Conservation (phyloP, 2,329 filamentous ascomycete genomes). For the Exophiala dermatitidis region DNA sequence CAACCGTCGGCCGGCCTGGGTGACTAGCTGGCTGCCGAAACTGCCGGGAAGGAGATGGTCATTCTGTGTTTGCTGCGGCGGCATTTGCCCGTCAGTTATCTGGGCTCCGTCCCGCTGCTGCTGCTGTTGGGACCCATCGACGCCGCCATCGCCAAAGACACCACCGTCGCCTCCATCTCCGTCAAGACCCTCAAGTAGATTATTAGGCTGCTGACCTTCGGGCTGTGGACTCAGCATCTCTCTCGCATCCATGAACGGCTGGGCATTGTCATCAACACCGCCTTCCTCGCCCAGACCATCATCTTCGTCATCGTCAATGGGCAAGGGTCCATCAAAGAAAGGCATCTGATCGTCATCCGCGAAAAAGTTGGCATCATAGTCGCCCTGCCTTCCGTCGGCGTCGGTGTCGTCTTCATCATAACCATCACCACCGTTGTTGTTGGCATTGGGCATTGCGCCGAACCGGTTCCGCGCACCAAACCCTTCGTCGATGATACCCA, state of each 20-base stretch:
- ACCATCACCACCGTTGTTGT: slow-evolving; percentile 28
- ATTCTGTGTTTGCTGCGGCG: slow-evolving; percentile 2
- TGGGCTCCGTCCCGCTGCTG: background rate
- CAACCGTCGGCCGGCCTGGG: slow-evolving; percentile 50
- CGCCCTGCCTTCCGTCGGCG: slow-evolving; percentile 54
- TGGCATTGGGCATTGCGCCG: slow-evolving; percentile 64
- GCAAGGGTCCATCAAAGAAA: slow-evolving; percentile 40
- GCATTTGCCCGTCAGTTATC: background rate
- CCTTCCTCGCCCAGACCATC: slow-evolving; percentile 27
- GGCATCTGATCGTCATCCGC: slow-evolving; percentile 55
- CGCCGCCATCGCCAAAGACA: slow-evolving; percentile 12
- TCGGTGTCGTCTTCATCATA: slow-evolving; percentile 33
- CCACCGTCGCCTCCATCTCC: slow-evolving; percentile 6
- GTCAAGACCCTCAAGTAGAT: slow-evolving; percentile 8
- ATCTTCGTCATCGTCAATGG: slow-evolving; percentile 42
- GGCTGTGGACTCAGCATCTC: slow-evolving; percentile 42
- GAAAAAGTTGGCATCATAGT: slow-evolving; percentile 98
- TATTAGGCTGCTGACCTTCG: slow-evolving; percentile 12
- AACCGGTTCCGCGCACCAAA: slow-evolving; percentile 75
- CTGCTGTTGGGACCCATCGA: slow-evolving; percentile 11
- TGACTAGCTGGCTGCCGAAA: slow-evolving; percentile 57
- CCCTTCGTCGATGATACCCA: slow-evolving; percentile 83
- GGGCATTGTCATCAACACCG: slow-evolving; percentile 27
- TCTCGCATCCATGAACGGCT: slow-evolving; percentile 41
- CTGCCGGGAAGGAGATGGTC: slow-evolving; percentile 42